These are phyloP conservation scores for Amylocystis lapponica DNA, from an alignment of 768 basidiomycete species.

Conservation along the genomic window DNA sequence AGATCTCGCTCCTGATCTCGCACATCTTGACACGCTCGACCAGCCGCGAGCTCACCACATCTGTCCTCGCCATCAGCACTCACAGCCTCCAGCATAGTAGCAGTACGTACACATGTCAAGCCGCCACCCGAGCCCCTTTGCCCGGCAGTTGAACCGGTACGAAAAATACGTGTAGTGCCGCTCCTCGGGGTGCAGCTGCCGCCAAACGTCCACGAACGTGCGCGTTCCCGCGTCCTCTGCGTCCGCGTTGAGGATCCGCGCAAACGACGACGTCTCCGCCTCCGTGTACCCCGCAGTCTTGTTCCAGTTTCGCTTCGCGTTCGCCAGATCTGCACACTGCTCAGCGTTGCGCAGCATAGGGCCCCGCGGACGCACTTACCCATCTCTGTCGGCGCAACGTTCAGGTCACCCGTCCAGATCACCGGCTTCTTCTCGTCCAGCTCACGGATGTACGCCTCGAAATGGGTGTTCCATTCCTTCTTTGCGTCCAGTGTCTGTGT, in stretches of 20 bases:
- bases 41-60: slow-evolving; percentile 70
- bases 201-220: slow-evolving; percentile 76
- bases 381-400: slow-evolving; percentile 74
- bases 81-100: background rate
- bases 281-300: slow-evolving; percentile 84
- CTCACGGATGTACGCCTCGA: slow-evolving; percentile 63
- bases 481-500: slow-evolving; percentile 68
- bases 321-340: slow-evolving; percentile 51
- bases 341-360: background rate
- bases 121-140: slow-evolving; percentile 83
- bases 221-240: slow-evolving; percentile 20
- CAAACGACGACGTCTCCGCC: slow-evolving; percentile 72
- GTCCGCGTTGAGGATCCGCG: slow-evolving; percentile 55
- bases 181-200: slow-evolving; percentile 58
- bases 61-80: slow-evolving; percentile 30
- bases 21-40: slow-evolving; percentile 65
- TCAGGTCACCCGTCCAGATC: slow-evolving; percentile 85
- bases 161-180: slow-evolving; percentile 83
- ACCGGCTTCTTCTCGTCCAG: slow-evolving; percentile 78
- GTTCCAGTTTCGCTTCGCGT: slow-evolving; percentile 77
- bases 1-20: slow-evolving; percentile 81
- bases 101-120: slow-evolving; percentile 68
- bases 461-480: slow-evolving; percentile 74
- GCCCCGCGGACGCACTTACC: slow-evolving; percentile 34
- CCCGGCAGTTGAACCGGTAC: slow-evolving; percentile 74